Evolutionary conservation across 2,329 filamentous ascomycete genomes (phyloP), one percentile per base, ranked within the genome.

Genomic region (Aspergillus tanneri): DNA sequence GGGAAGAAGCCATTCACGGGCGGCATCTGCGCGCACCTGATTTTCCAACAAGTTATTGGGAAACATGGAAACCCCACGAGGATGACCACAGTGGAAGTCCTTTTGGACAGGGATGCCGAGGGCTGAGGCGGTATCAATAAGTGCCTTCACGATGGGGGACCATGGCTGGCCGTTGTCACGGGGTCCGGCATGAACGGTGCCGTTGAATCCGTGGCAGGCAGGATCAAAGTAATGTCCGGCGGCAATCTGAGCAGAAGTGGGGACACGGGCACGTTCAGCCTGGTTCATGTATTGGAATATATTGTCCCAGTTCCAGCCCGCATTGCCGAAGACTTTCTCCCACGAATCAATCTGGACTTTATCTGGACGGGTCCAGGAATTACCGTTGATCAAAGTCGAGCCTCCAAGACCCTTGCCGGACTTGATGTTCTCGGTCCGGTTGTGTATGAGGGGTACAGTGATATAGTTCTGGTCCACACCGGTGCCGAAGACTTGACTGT

Each of bases 251-350:
- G 30, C 43, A 3, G 46, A 35, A 16, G 28, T 62, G 1, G 63
- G 63, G 5, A 28, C 10, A 16, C 60, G 59, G 5, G 45, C 23
- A 3, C 7, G 7, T 40, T 66, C 63, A 3, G 49, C 63, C 63
- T 77, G 75, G 32, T 68, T 64, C 57, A 79, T 79, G 50, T 79
- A 79, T 0, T 69, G 70, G 3, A 76, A 47, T 3, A 80, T 53
- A 28, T 58, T 66, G 1, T 70, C 62, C 72, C 74, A 79, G 27
- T 66, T 69, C 71, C 72, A 77, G 1, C 70, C 74, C 1, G 67
- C 52, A 28, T 72, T 75, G 0, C 74, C 76, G 3, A 79, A 63
- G 5, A 66, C 63, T 19, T 63, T 47, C 36, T 63, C 59, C 60
- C 61, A 63, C 4, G 58, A 58, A 34, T 63, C 57, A 11, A 59